Evolutionary conservation across 2,329 filamentous ascomycete genomes (phyloP).

Genomic region (Arthrocladium fulminans): DNA sequence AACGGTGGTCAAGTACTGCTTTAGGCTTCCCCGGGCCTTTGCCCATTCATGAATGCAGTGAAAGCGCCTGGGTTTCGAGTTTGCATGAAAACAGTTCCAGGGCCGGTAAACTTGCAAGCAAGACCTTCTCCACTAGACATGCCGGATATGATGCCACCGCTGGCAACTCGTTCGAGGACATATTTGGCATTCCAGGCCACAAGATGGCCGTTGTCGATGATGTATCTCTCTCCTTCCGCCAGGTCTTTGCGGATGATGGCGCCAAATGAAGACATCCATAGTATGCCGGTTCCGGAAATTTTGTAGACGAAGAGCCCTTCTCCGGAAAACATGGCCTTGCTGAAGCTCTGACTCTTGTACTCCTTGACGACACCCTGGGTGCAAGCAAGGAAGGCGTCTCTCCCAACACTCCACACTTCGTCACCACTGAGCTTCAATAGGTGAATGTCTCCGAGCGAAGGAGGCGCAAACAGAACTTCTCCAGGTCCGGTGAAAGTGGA

Average conservation of each 20-base stretch:
- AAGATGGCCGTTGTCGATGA: slow-evolving; percentile 85
- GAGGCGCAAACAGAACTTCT: slow-evolving; percentile 75
- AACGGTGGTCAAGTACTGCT: not conserved
- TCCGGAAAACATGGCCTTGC: slow-evolving; percentile 88
- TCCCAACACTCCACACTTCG: slow-evolving; percentile 68
- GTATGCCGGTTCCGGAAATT: slow-evolving; percentile 66
- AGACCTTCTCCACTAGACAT: slow-evolving; percentile 75
- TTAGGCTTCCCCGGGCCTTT: not conserved
- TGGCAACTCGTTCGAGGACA: slow-evolving; percentile 77
- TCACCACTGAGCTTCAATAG: slow-evolving; percentile 63
- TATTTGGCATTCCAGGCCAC: slow-evolving; percentile 98
- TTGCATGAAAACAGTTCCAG: slow-evolving; percentile 85
- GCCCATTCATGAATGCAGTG: slow-evolving; percentile 41
- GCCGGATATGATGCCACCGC: slow-evolving; percentile 85
- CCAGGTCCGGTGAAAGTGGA: slow-evolving; percentile 84
- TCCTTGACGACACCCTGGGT: slow-evolving; percentile 85
- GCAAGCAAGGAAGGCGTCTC: slow-evolving; percentile 74
- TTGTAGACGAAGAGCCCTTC: slow-evolving; percentile 89
- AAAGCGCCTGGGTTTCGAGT: slow-evolving; percentile 72
- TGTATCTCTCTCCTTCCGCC: slow-evolving; percentile 69
- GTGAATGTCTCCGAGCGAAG: slow-evolving; percentile 74
- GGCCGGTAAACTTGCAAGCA: slow-evolving; percentile 86
- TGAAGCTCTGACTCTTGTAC: slow-evolving; percentile 73
- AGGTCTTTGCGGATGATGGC: slow-evolving; percentile 86
- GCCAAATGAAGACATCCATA: slow-evolving; percentile 90